Conservation (phyloP, 257 asterid species). For the Gentiana straminea region DNA sequence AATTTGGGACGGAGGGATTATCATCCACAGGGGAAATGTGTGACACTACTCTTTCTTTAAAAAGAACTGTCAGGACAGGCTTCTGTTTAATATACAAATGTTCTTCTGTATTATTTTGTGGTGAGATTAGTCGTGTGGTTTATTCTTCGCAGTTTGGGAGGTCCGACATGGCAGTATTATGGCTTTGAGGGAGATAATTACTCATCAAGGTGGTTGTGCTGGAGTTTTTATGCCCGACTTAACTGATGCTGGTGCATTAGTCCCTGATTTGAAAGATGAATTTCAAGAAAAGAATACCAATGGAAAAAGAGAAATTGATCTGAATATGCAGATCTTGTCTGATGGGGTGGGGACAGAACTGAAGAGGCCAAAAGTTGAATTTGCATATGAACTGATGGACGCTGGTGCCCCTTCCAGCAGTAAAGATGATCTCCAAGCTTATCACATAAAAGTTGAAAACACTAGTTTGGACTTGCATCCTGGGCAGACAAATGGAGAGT, state of each 20-base stretch:
- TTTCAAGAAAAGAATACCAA: conserved; percentile 29
- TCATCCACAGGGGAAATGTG: too few relatives aligned
- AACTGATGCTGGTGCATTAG: conserved; percentile 22
- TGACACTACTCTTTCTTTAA: too few relatives aligned
- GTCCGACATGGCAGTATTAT: conserved; percentile 98
- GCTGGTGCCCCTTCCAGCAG: conserved; percentile 10
- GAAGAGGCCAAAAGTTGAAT: conserved; percentile 79
- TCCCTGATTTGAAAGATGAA: conserved; percentile 26
- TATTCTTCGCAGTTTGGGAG: conserved; percentile 80
- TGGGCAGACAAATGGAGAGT: conserved; percentile 41
- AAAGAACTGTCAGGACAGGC: neutral
- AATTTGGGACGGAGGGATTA: too few relatives aligned
- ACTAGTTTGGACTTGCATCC: conserved; percentile 24
- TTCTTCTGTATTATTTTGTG: neutral
- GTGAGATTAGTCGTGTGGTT: conserved; percentile 3
- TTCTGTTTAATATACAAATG: conserved; percentile 9
- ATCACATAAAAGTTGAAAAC: conserved; percentile 31
- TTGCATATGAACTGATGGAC: conserved; percentile 20
- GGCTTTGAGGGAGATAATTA: conserved; percentile 97
- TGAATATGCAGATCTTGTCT: conserved; percentile 50
- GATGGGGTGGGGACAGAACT: conserved; percentile 51
- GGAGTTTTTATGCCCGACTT: conserved; percentile 64
- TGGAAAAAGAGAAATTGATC: conserved; percentile 61
- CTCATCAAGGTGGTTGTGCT: conserved; percentile 91
- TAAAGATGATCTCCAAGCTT: conserved; percentile 28